Percentiles rank a stretch among this genome's conserved stretches.
These are phyloP conservation scores for Heritiera littoralis DNA, from an alignment of 345 rosid species.

Conservation along the genomic window DNA sequence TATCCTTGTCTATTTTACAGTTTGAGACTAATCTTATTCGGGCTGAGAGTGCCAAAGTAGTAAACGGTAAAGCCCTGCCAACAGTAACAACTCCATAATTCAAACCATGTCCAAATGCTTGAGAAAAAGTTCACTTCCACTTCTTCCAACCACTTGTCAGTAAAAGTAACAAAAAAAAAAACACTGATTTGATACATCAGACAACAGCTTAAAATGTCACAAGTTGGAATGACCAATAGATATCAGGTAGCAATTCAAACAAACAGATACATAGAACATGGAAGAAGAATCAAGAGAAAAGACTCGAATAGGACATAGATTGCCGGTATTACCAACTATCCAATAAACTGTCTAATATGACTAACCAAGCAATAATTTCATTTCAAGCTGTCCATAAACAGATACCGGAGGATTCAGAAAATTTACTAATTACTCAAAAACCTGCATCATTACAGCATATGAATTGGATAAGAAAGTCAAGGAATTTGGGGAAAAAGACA, in stretches of 20 bases:
- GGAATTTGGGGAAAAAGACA: background rate
- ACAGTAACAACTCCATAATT: too few relatives aligned
- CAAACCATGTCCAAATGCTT: too few relatives aligned
- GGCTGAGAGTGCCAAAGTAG: too few relatives aligned
- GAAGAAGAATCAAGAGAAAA: background rate
- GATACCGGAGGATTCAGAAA: background rate
- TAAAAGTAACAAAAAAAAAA: too few relatives aligned
- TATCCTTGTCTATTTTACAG: too few relatives aligned
- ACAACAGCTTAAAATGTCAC: background rate
- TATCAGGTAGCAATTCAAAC: conserved; percentile 1
- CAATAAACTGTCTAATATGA: background rate
- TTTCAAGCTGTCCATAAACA: background rate
- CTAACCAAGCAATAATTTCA: background rate
- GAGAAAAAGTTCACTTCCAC: too few relatives aligned
- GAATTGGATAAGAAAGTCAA: background rate
- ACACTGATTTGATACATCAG: background rate
- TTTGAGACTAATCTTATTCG: too few relatives aligned
- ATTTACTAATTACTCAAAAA: background rate
- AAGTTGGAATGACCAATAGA: background rate
- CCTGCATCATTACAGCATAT: background rate
- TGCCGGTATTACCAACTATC: background rate
- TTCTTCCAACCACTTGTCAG: too few relatives aligned
- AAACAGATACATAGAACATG: background rate
- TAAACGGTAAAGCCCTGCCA: too few relatives aligned
- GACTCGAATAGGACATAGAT: background rate